A percentile compares a stretch with the other conserved stretches of the same genome.
Conservation (phyloP, 2,329 filamentous ascomycete genomes). For the Fusarium avenaceum region DNA sequence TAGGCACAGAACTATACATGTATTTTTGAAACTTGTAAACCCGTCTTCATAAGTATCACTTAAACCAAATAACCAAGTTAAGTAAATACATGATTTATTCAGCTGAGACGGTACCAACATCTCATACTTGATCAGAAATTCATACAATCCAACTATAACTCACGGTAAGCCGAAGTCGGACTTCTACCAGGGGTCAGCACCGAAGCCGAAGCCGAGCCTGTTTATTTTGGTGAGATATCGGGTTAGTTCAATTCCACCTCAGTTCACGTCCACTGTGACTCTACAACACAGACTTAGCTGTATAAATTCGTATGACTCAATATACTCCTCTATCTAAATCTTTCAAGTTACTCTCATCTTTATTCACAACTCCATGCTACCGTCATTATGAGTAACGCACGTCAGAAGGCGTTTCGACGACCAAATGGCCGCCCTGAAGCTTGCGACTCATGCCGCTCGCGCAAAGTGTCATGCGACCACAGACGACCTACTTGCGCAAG, state of each 20-base stretch:
- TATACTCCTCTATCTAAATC: not conserved
- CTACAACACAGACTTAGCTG: not conserved
- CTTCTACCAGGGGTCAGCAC: not conserved
- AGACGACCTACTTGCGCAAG: slow-evolving; percentile 35
- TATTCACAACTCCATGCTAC: not conserved
- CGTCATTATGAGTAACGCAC: slow-evolving; percentile 9
- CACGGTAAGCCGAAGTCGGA: slow-evolving; percentile 6
- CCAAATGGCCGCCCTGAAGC: slow-evolving; percentile 35
- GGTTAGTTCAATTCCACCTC: not conserved
- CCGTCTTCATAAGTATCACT: not conserved
- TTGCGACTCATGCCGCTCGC: slow-evolving; percentile 34
- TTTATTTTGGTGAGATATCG: not conserved
- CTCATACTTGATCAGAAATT: not conserved
- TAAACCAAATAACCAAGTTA: not conserved
- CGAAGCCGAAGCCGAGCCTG: slow-evolving; percentile 27
- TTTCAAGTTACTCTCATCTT: too few species aligned
- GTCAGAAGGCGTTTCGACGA: slow-evolving; percentile 4
- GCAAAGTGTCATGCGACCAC: slow-evolving; percentile 37
- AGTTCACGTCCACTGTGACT: not conserved
- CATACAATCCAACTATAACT: not conserved
- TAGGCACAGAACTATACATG: too few species aligned
- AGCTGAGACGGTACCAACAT: too few species aligned
- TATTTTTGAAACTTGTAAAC: not conserved
- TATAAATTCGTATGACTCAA: not conserved
- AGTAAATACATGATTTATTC: not conserved